These are phyloP conservation scores for Phytophthora quininea DNA, from an alignment of 352 stramenopile species.

Conservation along the genomic window DNA sequence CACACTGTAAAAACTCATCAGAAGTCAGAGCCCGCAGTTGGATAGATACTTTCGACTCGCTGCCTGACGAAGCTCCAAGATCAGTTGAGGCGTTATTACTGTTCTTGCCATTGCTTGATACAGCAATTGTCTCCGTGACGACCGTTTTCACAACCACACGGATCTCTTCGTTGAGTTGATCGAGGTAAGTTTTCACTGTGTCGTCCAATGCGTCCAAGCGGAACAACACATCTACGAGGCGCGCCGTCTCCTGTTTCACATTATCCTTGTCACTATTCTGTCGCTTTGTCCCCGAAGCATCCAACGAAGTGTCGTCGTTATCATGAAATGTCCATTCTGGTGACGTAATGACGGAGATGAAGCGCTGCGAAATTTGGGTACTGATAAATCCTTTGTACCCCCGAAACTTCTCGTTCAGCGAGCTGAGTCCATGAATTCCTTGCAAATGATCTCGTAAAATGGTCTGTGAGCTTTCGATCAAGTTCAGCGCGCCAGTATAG, in stretches of 20 bases:
- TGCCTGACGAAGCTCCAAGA: constrained; percentile 24
- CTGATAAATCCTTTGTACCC: constrained; percentile 77
- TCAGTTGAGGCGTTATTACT: constrained; percentile 22
- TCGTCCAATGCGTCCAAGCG: constrained; percentile 72
- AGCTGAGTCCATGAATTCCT: constrained; percentile 77
- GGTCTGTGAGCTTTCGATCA: constrained; percentile 76
- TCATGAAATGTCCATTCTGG: constrained; percentile 84
- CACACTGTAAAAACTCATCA: constrained; percentile 87
- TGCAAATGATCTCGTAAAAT: constrained; percentile 78
- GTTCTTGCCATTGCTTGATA: constrained; percentile 59
- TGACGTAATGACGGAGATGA: constrained; percentile 82
- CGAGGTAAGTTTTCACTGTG: constrained; percentile 76
- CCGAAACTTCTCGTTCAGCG: constrained; percentile 76
- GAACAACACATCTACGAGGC: constrained; percentile 75
- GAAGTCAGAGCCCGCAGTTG: constrained; percentile 79
- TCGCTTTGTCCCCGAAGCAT: constrained; percentile 22
- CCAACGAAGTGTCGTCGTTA: constrained; percentile 31
- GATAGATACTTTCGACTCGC: constrained; percentile 84
- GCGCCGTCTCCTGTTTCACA: constrained; percentile 51
- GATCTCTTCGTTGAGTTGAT: constrained; percentile 87
- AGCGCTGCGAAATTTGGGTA: constrained; percentile 79
- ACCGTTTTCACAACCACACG: constrained; percentile 89
- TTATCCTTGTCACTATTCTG: constrained; percentile 40
- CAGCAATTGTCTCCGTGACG: constrained; percentile 87
- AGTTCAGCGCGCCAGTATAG: constrained; percentile 76